phyloP scores from a whole-genome alignment of 2,329 filamentous ascomycete species.

The Penicillium sp. region DNA sequence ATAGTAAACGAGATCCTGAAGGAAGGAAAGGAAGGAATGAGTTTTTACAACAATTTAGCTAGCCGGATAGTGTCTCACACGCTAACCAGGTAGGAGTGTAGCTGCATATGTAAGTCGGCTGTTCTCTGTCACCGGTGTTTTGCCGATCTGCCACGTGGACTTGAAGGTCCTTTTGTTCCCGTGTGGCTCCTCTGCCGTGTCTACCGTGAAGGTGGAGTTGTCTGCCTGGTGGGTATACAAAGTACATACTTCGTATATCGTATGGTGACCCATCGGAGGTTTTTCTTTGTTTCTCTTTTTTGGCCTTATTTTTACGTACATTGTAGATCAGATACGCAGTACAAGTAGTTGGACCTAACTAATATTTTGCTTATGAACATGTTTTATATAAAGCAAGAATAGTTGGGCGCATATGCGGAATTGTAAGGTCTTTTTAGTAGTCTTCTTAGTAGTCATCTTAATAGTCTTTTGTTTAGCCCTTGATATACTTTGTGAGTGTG shows the following conservation, averaged over 20 bases:
- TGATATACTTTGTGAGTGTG: too few species aligned
- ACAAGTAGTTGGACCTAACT: not conserved
- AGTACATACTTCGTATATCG: too few species aligned
- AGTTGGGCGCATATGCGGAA: not conserved
- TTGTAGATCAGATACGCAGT: not conserved
- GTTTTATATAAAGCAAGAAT: not conserved
- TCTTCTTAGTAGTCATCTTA: not conserved
- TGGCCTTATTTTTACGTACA: not conserved
- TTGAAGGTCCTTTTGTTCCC: conserved; percentile 1
- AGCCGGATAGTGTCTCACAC: too few species aligned
- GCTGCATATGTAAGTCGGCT: not conserved
- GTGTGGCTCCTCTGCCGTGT: conserved; percentile 12
- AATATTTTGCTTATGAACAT: not conserved
- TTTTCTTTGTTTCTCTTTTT: not conserved
- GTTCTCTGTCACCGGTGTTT: conserved; percentile 1
- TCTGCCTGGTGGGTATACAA: not conserved
- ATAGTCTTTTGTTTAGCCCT: too few species aligned
- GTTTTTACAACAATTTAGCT: not conserved
- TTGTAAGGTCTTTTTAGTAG: not conserved
- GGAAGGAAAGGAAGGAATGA: not conserved
- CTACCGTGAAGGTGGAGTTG: conserved; percentile 6
- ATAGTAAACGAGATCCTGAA: not conserved
- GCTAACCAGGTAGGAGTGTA: not conserved
- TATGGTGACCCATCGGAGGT: not conserved
- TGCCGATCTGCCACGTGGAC: conserved; percentile 14